Base-by-base conservation (phyloP, 2,329 filamentous ascomycete species). In the Hymenoscyphus fraxineus region DNA sequence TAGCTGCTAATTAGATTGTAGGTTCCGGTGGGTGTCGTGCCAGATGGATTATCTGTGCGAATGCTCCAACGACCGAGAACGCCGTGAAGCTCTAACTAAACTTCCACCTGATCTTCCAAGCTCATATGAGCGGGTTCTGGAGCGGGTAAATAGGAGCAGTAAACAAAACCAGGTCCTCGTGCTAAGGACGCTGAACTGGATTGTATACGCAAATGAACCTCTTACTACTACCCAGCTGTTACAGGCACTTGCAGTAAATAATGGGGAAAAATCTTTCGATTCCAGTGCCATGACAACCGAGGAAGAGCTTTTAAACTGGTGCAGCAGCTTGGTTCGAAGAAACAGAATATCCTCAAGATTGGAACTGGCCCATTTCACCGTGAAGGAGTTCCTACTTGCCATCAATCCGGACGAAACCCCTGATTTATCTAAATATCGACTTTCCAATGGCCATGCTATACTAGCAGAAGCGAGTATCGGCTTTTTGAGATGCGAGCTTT, bases 1-100 rank as follows among this genome's bases (percentile, higher is more conserved):
- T 27, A 27, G 51, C 19, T 19, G 44, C 55, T 40, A 22, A 58
- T 16, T 9, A 44, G 27, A 15, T 10, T 59, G 15, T 69, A 73
- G 71, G 71, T 73, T 73, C 56, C 73, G 73, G 27, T 75, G 72
- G 74, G 72, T 73, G 9, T 39, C 73, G 40, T 76, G 72, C 60
- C 73, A 75, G 38, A 66, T 75, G 38, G 74, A 76, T 60, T 70
- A 71, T 54, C 61, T 75, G 0, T 74, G 70, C 59, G 67, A 71
- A n/a, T 64, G 70, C 13, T 60, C 59, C 4, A 74, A 58, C 39
- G 71, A 75, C 60, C 44, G 56, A 32, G 67, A 68, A 6, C 67
- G 69, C 1, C 67, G 70, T 3, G 61, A 68, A 51, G 73, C 73
- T 19, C 60, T 76, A 1, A 65, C 60, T n/a, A 58, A 63, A 32